Conservation (phyloP, 2,329 filamentous ascomycete genomes). For the Amesomyces nigricolor region DNA sequence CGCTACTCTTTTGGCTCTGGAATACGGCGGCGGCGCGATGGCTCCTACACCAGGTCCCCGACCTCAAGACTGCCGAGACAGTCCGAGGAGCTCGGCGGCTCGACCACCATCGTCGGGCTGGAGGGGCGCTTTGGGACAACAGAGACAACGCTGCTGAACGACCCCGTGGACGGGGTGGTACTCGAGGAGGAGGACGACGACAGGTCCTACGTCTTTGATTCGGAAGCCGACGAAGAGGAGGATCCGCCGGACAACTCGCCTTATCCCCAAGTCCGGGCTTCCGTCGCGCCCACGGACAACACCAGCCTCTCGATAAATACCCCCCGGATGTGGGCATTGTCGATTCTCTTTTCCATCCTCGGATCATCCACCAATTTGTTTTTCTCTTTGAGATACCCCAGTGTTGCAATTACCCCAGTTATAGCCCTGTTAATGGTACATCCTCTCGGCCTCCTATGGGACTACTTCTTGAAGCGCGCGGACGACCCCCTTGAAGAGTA, state of each 20-base stretch:
- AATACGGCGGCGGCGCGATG: slow-evolving; percentile 16
- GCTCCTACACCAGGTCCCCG: slow-evolving; percentile 17
- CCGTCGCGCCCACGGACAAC: slow-evolving; percentile 70
- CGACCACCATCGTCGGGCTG: slow-evolving; percentile 47
- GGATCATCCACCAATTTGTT: slow-evolving; percentile 82
- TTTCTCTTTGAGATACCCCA: slow-evolving; percentile 85
- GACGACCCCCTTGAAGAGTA: slow-evolving; percentile 47
- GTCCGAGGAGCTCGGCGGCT: slow-evolving; percentile 48
- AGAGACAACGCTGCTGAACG: slow-evolving; percentile 43
- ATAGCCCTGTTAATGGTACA: slow-evolving; percentile 82
- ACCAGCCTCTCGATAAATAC: slow-evolving; percentile 76
- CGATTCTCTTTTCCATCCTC: slow-evolving; percentile 72
- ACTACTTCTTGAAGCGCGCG: slow-evolving; percentile 62
- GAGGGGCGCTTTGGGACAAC: slow-evolving; percentile 50
- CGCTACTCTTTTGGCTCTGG: neutral
- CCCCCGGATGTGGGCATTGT: slow-evolving; percentile 79
- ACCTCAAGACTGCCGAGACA: slow-evolving; percentile 32
- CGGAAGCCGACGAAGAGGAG: slow-evolving; percentile 39
- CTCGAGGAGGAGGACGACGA: slow-evolving; percentile 29
- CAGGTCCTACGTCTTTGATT: slow-evolving; percentile 32
- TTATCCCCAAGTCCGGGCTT: slow-evolving; percentile 74
- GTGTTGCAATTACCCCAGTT: slow-evolving; percentile 81
- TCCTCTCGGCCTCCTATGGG: slow-evolving; percentile 76
- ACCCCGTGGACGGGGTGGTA: slow-evolving; percentile 37
- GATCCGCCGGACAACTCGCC: slow-evolving; percentile 64